A percentile compares a stretch with the other conserved stretches of the same genome.
These are phyloP conservation scores for Phytopythium vexans DNA, from an alignment of 352 stramenopile species.

Conservation along the genomic window DNA sequence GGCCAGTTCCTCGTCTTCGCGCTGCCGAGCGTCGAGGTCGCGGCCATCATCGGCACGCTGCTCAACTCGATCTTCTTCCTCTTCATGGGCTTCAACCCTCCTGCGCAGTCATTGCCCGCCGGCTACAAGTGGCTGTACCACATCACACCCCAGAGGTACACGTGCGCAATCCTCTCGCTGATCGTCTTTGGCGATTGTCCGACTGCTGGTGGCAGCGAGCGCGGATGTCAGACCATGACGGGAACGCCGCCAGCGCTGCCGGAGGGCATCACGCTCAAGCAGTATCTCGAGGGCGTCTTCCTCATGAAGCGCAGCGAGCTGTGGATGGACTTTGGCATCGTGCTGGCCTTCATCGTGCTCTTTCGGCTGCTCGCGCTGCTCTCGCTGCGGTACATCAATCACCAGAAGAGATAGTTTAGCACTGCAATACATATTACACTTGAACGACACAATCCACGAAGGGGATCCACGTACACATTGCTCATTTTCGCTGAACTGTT, in stretches of 20 bases:
- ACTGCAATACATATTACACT: too few relatives aligned
- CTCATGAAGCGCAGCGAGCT: constrained; percentile 26
- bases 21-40: constrained; percentile 21
- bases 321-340: constrained; percentile 25
- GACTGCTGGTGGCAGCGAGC: constrained; percentile 12
- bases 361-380: constrained; percentile 22
- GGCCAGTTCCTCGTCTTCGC: constrained; percentile 24
- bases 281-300: constrained; percentile 25
- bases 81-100: constrained; percentile 33
- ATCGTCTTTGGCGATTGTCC: constrained; percentile 30
- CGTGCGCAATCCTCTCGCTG: constrained; percentile 21
- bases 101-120: constrained; percentile 19
- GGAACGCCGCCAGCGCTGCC: constrained; percentile 21
- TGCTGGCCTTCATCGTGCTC: constrained; percentile 23
- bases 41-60: constrained; percentile 17
- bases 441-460: too few relatives aligned
- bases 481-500: too few relatives aligned
- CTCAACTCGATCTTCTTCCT: constrained; percentile 26
- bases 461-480: too few relatives aligned
- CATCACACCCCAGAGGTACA: constrained; percentile 33
- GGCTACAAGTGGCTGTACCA: constrained; percentile 18
- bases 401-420: constrained; percentile 29
- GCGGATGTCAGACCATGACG: constrained; percentile 28
- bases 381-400: constrained; percentile 35
- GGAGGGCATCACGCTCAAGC: constrained; percentile 22